These are phyloP conservation scores for Apophysomyces variabilis DNA, from an alignment of 371 early-diverging fungal species.

Conservation along the genomic window DNA sequence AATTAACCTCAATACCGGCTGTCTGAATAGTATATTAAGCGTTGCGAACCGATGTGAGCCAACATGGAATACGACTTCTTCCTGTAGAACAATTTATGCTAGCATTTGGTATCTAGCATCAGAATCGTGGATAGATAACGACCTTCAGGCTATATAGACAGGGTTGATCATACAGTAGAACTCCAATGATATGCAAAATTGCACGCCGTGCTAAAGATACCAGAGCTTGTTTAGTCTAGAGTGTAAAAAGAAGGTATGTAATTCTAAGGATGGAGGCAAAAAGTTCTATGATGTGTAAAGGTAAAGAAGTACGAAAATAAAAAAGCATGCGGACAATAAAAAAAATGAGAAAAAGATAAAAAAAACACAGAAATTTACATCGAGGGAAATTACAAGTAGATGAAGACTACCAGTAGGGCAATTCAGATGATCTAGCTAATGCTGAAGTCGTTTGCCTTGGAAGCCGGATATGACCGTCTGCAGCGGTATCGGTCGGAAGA, in stretches of 20 bases:
- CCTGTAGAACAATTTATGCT: too few species aligned
- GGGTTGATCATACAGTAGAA: too few species aligned
- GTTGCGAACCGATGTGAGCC: too few species aligned
- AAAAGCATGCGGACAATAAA: not conserved
- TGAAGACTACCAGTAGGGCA: constrained; percentile 1
- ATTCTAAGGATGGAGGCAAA: not conserved
- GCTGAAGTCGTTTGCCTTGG: not conserved
- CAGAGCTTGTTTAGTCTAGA: not conserved
- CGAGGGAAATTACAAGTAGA: not conserved
- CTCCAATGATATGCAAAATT: too few species aligned
- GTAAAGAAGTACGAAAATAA: not conserved
- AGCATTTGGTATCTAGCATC: too few species aligned
- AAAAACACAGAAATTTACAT: constrained; percentile 5
- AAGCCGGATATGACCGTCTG: constrained; percentile 2
- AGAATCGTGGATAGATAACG: too few species aligned
- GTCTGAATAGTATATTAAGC: too few species aligned
- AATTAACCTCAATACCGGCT: too few species aligned
- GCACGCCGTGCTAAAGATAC: not conserved
- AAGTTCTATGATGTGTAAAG: constrained; percentile 4
- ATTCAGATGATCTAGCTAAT: constrained; percentile 8
- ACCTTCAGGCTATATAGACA: too few species aligned
- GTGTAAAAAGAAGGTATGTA: not conserved
- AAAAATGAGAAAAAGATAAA: not conserved
- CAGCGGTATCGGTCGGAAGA: not conserved
- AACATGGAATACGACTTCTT: too few species aligned